A percentile compares a stretch with the other conserved stretches of the same genome.
These are phyloP conservation scores for Seiridium unicorne DNA, from an alignment of 2,329 filamentous ascomycete genomes.

Conservation along the genomic window DNA sequence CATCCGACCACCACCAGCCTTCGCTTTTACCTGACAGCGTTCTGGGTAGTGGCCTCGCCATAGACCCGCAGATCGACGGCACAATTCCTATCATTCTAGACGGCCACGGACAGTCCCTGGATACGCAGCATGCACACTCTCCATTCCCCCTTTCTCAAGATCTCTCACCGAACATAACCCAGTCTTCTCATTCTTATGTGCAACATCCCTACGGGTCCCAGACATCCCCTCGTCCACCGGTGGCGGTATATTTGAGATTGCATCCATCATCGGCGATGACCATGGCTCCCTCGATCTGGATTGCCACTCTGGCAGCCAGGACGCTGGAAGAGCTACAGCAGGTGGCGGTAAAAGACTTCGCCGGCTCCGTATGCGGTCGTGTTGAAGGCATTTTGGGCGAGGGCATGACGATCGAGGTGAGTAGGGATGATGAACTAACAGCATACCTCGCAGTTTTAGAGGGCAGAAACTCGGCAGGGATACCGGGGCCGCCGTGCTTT, in stretches of 20 bases:
- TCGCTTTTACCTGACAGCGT: conserved; percentile 13
- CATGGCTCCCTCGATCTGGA: conserved; percentile 55
- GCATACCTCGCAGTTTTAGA: conserved; percentile 68
- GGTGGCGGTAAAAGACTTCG: conserved; percentile 60
- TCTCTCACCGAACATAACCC: conserved; percentile 6
- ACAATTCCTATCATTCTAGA: conserved; percentile 56
- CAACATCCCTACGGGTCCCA: conserved; percentile 25
- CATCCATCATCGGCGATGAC: conserved; percentile 61
- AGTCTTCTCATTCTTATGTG: conserved; percentile 18
- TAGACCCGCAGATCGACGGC: conserved; percentile 62
- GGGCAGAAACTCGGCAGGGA: conserved; percentile 28
- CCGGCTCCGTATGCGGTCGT: conserved; percentile 54
- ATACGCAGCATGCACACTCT: conserved; percentile 10
- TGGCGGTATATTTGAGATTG: conserved; percentile 68
- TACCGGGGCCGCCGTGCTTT: conserved; percentile 37
- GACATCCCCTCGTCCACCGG: conserved; percentile 22
- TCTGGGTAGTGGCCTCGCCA: conserved; percentile 20
- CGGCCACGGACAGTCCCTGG: conserved; percentile 7
- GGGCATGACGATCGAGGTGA: conserved; percentile 62
- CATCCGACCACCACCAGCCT: conserved; percentile 15
- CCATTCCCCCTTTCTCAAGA: conserved; percentile 10
- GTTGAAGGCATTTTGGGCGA: conserved; percentile 65
- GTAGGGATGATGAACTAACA: conserved; percentile 68
- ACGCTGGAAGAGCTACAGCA: conserved; percentile 63
- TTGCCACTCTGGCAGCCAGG: conserved; percentile 57